Evolutionary conservation across 805 yeast species (phyloP), one percentile per base, ranked within the genome.

Genomic region (Clavispora asparagi): DNA sequence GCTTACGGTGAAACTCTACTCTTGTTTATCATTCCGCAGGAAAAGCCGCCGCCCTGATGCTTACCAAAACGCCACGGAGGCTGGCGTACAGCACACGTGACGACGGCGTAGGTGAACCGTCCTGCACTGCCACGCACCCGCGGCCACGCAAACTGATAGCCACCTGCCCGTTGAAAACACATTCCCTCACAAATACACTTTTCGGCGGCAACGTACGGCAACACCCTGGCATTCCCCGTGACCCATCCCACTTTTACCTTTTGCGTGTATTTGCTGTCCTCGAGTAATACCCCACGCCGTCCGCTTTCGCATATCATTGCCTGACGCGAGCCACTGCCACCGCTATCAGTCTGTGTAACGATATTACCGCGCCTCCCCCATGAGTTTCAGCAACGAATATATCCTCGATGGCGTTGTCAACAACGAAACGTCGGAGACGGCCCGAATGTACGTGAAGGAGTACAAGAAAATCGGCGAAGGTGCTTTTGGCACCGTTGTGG

Each of bases 401-500:
- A 54, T 65, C 12, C 53, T 68, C 41, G 62, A 63, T 39, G 61
- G 63, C 42, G 92, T 86, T 40, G 78, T 83, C 31, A 78, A 83
- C 43, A 83, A 82, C 60, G 70, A 71, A 45, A 74, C 83, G 2
- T 75, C 76, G 39, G 62, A 65, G 12, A 66, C 77, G 7, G 71
- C 73, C 54, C 78, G 81, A 44, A 86, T 86, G 92, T 67, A 80
- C 31, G 77, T 87, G 19, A 79, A 76, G 53, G 92, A 87, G 58
- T 80, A 82, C 60, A 82, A 82, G 48, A 79, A 81, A 57, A 84
- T 87, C 43, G 95, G 95, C 10, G 88, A 86, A 64, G 95, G 95
- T 37, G 94, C 94, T 6, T 87, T 87, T 59, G 95, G 95, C 33
- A 85, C 88, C 2, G 95, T 87, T 9, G 83, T 84, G 12, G 90